A percentile compares a stretch with the other conserved stretches of the same genome.
Conservation (phyloP, 2,329 filamentous ascomycete genomes). For the Phialophora chinensis region DNA sequence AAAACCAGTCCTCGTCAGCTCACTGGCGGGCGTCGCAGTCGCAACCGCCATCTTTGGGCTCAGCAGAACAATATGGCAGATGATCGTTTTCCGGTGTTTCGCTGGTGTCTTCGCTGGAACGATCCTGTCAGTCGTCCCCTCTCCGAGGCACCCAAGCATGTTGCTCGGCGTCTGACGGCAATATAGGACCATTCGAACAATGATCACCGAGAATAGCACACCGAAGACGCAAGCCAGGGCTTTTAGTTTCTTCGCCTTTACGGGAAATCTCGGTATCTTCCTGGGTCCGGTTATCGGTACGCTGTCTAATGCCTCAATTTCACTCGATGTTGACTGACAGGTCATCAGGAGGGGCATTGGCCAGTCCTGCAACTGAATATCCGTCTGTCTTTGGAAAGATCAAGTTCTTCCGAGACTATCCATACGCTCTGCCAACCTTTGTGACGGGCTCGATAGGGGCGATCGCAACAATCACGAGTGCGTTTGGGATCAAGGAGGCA, state of each 20-base stretch:
- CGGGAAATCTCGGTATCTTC: conserved; percentile 75
- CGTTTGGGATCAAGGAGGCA: conserved; percentile 66
- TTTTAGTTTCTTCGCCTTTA: conserved; percentile 79
- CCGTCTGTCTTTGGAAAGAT: conserved; percentile 61
- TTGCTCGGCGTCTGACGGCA: background rate
- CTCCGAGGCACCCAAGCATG: conserved; percentile 1
- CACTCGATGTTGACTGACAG: conserved; percentile 4
- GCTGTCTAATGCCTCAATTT: background rate
- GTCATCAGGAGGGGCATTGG: conserved; percentile 65
- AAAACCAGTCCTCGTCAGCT: conserved; percentile 73
- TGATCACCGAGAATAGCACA: conserved; percentile 76
- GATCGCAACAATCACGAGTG: conserved; percentile 58
- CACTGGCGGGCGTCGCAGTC: conserved; percentile 67
- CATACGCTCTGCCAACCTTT: conserved; percentile 70
- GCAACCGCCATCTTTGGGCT: conserved; percentile 72
- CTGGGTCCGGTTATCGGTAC: conserved; percentile 67
- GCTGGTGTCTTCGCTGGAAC: conserved; percentile 77
- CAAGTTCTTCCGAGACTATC: conserved; percentile 67
- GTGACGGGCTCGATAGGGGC: conserved; percentile 61
- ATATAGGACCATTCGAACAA: conserved; percentile 66
- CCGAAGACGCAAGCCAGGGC: conserved; percentile 72
- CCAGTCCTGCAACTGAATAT: conserved; percentile 70
- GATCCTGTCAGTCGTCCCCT: conserved; percentile 56
- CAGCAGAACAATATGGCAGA: conserved; percentile 70
- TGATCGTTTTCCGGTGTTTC: conserved; percentile 73